These are phyloP conservation scores for Aspergillus carlsbadensis DNA, from an alignment of 495 filamentous ascomycete species.

Conservation along the genomic window DNA sequence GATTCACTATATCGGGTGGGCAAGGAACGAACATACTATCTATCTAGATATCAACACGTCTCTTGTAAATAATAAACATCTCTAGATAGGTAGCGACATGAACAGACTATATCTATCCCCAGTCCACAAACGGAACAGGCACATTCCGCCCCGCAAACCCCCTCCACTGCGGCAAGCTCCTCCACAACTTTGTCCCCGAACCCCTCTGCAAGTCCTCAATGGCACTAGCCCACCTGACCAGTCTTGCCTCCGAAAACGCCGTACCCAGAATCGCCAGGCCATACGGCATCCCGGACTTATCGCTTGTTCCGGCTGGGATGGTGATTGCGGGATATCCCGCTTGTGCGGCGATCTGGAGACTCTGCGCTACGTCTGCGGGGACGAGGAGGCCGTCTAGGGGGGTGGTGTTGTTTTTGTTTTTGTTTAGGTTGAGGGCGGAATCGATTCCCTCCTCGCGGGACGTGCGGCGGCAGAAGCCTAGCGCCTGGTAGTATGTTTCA, in stretches of 20 bases:
- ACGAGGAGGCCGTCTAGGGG: conserved; percentile 60
- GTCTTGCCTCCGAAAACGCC: conserved; percentile 59
- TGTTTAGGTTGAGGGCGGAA: conserved; percentile 47
- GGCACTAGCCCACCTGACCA: conserved; percentile 65
- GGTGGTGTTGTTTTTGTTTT: too few species aligned
- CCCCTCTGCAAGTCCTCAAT: background rate
- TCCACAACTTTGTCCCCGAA: background rate
- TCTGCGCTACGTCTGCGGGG: conserved; percentile 64
- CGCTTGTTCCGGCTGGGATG: conserved; percentile 56
- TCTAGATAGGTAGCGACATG: too few species aligned
- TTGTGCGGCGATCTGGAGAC: conserved; percentile 54
- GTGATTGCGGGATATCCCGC: conserved; percentile 71
- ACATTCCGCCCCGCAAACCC: too few species aligned
- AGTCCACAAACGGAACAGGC: too few species aligned
- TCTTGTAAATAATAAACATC: too few species aligned
- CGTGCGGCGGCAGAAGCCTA: conserved; percentile 56
- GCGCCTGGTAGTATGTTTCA: conserved; percentile 63
- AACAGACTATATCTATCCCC: too few species aligned
- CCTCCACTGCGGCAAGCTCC: too few species aligned
- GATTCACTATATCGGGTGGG: too few species aligned
- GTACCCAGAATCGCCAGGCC: conserved; percentile 51
- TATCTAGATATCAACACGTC: too few species aligned
- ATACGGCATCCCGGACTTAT: too few species aligned
- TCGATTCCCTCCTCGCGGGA: conserved; percentile 68
- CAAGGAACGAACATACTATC: too few species aligned